Evolutionary conservation across 176 grass and related monocot species (phyloP).

Genomic region (Cenchrus americanus): DNA sequence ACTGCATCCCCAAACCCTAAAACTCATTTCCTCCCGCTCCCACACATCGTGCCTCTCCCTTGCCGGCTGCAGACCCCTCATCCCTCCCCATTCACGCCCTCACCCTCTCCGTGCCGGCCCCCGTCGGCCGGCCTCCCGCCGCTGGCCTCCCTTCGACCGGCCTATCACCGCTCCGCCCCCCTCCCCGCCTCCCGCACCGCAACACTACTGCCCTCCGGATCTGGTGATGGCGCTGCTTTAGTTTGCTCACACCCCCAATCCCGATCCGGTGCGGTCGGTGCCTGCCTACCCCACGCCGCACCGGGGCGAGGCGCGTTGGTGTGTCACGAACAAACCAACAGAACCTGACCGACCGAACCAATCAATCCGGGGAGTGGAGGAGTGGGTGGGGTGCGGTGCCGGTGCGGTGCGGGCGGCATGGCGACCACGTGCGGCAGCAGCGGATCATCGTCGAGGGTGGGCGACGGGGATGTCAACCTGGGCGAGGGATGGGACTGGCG

Average conservation of each 20-base stretch:
- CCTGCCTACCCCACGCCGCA: neutral
- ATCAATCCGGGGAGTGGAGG: neutral
- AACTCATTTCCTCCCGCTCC: too few relatives aligned
- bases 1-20: too few relatives aligned
- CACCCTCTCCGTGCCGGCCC: too few relatives aligned
- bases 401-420: constrained; percentile 30
- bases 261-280: constrained; percentile 20
- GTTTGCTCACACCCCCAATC: neutral
- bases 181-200: too few relatives aligned
- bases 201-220: too few relatives aligned
- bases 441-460: constrained; percentile 53
- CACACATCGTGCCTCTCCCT: too few relatives aligned
- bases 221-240: too few relatives aligned
- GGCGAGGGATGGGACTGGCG: constrained; percentile 52
- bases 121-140: too few relatives aligned
- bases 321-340: neutral
- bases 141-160: too few relatives aligned
- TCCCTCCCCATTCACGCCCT: too few relatives aligned
- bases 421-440: constrained; percentile 5
- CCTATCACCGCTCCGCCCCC: too few relatives aligned
- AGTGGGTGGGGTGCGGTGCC: neutral
- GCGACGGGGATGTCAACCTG: constrained; percentile 51
- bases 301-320: neutral
- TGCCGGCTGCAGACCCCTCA: too few relatives aligned
- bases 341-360: neutral